phyloP scores from a whole-genome alignment of 345 rosid species.

The sweet orange (Citrus sinensis) region DNA sequence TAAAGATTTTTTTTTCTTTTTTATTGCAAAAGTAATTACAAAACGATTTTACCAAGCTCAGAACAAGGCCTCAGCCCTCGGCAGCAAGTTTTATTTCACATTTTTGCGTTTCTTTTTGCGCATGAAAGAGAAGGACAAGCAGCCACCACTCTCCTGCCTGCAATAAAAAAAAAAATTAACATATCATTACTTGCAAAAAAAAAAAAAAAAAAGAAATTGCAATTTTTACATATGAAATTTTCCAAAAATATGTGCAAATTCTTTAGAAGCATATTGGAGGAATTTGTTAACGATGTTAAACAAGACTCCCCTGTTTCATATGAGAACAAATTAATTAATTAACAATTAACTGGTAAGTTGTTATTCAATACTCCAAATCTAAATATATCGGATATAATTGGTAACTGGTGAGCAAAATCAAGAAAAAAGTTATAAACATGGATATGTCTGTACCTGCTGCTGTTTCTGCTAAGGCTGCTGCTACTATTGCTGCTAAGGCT shows the following conservation, averaged over 20 bases:
- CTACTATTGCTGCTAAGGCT: conserved; percentile 40
- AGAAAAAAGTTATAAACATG: neutral
- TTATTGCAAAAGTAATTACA: conserved; percentile 20
- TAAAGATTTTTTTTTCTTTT: conserved; percentile 21
- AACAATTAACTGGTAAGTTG: too few relatives aligned
- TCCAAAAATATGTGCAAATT: neutral
- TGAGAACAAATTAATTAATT: neutral
- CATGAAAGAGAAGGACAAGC: conserved; percentile 43
- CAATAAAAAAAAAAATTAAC: neutral
- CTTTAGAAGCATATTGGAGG: too few relatives aligned
- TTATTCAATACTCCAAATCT: too few relatives aligned
- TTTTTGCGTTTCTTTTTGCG: conserved; percentile 20
- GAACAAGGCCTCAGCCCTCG: neutral
- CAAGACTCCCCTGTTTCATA: neutral
- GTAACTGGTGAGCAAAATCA: neutral
- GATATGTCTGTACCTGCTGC: conserved; percentile 30
- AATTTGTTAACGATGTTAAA: neutral
- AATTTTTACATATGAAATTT: neutral
- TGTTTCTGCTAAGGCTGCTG: conserved; percentile 36
- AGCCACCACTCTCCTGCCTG: conserved; percentile 44
- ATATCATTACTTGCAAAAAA: neutral
- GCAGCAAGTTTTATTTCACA: neutral
- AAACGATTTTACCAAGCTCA: neutral
- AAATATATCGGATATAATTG: too few relatives aligned
- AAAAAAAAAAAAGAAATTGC: neutral